Conservation (phyloP, 1,139 yeast genomes). For the Blastobotrys arbuscula region DNA sequence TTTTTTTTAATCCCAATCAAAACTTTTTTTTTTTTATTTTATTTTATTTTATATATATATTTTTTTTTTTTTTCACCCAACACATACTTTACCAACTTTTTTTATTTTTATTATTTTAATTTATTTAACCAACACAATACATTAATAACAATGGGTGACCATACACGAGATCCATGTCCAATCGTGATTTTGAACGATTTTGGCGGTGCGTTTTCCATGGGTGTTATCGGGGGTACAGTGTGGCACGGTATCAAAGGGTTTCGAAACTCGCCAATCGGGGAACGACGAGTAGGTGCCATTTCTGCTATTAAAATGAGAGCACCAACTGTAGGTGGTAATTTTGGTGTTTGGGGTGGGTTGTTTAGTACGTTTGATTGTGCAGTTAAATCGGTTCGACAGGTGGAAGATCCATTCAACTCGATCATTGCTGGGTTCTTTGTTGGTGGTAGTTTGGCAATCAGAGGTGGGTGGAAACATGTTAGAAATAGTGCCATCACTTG, state of each 20-base stretch:
- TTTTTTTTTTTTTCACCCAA: no score
- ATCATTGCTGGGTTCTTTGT: conserved; percentile 97
- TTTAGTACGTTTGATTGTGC: conserved; percentile 94
- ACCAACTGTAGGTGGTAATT: conserved; percentile 98
- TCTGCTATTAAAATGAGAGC: conserved; percentile 94
- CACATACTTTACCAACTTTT: background rate
- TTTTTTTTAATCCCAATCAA: background rate
- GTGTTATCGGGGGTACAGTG: conserved; percentile 92
- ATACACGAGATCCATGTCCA: conserved; percentile 99
- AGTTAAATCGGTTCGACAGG: conserved; percentile 89
- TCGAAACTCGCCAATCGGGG: conserved; percentile 94
- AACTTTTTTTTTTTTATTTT: no score
- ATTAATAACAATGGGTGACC: conserved; percentile 58
- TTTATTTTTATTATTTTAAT: background rate
- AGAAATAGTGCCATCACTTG: conserved; percentile 96
- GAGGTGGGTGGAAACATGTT: conserved; percentile 98
- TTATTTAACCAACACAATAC: conserved; percentile 1
- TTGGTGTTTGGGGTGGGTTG: conserved; percentile 99
- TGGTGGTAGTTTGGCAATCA: conserved; percentile 95
- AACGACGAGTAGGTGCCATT: conserved; percentile 83
- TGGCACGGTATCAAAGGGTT: conserved; percentile 99
- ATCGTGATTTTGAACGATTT: conserved; percentile 91
- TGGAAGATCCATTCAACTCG: conserved; percentile 99
- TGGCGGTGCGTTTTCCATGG: conserved; percentile 99
- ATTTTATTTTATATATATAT: no score